A percentile compares a stretch with the other conserved stretches of the same genome.
Evolutionary conservation across 192 early-diverging fungal species (phyloP).

Genomic region (Coemansia umbellata): DNA sequence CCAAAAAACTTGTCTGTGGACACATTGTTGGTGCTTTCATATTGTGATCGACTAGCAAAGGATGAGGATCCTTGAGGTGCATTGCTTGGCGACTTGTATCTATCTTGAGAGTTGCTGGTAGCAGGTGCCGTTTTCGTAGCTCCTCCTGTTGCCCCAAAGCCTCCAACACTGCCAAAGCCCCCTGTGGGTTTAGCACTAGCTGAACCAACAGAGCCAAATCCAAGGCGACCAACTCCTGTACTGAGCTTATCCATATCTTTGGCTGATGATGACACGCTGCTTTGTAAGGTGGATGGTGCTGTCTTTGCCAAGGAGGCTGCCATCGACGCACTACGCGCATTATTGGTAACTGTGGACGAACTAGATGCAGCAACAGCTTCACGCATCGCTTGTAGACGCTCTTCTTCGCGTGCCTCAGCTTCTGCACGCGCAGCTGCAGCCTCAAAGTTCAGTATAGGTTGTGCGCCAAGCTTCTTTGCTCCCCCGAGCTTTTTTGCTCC

Average conservation of each 20-base stretch:
- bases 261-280: neutral
- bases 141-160: constrained; percentile 52
- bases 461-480: constrained; percentile 74
- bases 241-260: constrained; percentile 55
- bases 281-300: too few species aligned
- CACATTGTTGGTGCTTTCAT: neutral
- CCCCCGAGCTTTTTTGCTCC: constrained; percentile 73
- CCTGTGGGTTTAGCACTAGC: neutral
- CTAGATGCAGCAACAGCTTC: constrained; percentile 13
- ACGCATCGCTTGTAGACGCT: constrained; percentile 51
- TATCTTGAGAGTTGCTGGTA: neutral
- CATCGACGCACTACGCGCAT: neutral
- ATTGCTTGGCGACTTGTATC: neutral
- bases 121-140: neutral
- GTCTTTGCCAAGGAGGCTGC: neutral
- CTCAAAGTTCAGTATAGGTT: constrained; percentile 81
- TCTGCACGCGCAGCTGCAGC: constrained; percentile 86
- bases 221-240: constrained; percentile 66
- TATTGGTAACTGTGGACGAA: neutral
- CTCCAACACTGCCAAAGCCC: constrained; percentile 32
- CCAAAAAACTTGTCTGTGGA: constrained; percentile 87
- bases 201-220: constrained; percentile 51
- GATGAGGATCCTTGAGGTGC: neutral
- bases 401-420: constrained; percentile 70
- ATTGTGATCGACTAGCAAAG: neutral